phyloP scores from a whole-genome alignment of 805 yeast genomes.

The Ogataea henricii region DNA sequence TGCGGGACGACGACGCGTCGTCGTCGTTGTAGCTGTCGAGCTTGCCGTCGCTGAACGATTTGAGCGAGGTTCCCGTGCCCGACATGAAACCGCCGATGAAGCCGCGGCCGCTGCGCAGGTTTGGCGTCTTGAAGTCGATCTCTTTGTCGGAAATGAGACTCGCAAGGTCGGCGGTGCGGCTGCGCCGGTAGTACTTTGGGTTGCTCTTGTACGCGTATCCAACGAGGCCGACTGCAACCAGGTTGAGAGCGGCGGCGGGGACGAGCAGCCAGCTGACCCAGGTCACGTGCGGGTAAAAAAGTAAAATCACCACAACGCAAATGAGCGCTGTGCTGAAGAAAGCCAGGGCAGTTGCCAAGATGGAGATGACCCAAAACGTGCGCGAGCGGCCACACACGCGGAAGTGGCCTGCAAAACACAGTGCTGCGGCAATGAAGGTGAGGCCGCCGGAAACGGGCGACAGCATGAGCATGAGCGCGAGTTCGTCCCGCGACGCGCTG shows the following conservation, averaged over 20 bases:
- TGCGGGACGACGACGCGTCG: constrained; percentile 11
- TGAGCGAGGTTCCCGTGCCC: constrained; percentile 9
- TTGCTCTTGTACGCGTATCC: constrained; percentile 38
- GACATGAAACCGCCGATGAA: constrained; percentile 14
- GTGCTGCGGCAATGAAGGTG: constrained; percentile 47
- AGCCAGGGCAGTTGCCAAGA: constrained; percentile 48
- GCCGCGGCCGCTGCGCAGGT: constrained; percentile 8
- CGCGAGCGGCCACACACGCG: constrained; percentile 18
- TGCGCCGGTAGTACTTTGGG: constrained; percentile 16
- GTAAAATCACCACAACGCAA: constrained; percentile 55
- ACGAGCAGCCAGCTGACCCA: constrained; percentile 78
- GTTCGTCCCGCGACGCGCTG: constrained; percentile 45
- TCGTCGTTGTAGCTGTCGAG: constrained; percentile 9
- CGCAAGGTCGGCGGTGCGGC: constrained; percentile 16
- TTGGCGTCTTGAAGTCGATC: constrained; percentile 20
- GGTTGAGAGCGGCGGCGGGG: constrained; percentile 61
- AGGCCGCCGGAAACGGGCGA: constrained; percentile 70
- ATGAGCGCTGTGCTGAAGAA: constrained; percentile 56
- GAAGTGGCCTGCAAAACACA: constrained; percentile 38
- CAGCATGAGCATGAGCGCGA: constrained; percentile 58
- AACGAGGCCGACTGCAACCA: constrained; percentile 53
- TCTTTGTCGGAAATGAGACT: constrained; percentile 17
- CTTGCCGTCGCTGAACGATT: constrained; percentile 7
- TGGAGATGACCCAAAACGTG: constrained; percentile 42
- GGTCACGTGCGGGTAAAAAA: constrained; percentile 62